A percentile compares a stretch with the other conserved stretches of the same genome.
phyloP scores from a whole-genome alignment of 2,329 filamentous ascomycete species.

The Aspergillus puulaauensis region DNA sequence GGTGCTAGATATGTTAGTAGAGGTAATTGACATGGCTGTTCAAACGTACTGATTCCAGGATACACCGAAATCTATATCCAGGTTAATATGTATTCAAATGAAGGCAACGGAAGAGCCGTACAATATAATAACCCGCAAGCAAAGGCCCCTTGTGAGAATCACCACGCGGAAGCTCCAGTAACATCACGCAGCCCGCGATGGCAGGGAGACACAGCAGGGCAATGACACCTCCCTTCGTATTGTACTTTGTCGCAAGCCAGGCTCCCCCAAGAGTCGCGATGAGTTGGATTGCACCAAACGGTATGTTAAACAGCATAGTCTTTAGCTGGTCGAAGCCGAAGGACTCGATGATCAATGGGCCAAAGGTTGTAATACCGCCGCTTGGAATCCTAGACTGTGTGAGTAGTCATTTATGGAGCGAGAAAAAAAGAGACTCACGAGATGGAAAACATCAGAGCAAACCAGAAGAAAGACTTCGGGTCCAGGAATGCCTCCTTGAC shows the following conservation, averaged over 20 bases:
- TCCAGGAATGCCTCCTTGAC: slow-evolving; percentile 57
- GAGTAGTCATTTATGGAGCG: background rate
- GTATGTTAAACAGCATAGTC: slow-evolving; percentile 62
- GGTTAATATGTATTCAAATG: background rate
- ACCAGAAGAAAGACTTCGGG: slow-evolving; percentile 62
- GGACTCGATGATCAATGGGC: slow-evolving; percentile 57
- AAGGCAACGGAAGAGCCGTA: slow-evolving; percentile 6
- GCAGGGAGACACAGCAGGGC: slow-evolving; percentile 56
- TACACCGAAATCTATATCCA: slow-evolving; percentile 55
- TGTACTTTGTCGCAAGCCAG: slow-evolving; percentile 54
- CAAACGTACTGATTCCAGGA: slow-evolving; percentile 53
- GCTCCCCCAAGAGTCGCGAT: slow-evolving; percentile 60
- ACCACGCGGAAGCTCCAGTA: slow-evolving; percentile 52
- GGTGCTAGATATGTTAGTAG: slow-evolving; percentile 46
- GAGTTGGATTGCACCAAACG: slow-evolving; percentile 61
- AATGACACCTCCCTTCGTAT: slow-evolving; percentile 57
- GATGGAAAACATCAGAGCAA: slow-evolving; percentile 54
- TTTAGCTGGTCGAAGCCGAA: slow-evolving; percentile 59
- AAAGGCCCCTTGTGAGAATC: slow-evolving; percentile 50
- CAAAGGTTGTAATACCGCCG: slow-evolving; percentile 60
- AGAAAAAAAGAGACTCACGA: slow-evolving; percentile 36
- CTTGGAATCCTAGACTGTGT: slow-evolving; percentile 48
- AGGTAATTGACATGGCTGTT: too few species aligned
- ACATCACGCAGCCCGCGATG: slow-evolving; percentile 56
- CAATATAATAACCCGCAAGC: slow-evolving; percentile 58